Base-by-base conservation (phyloP, 2,329 filamentous ascomycete species). In the Colletotrichum somersetense region DNA sequence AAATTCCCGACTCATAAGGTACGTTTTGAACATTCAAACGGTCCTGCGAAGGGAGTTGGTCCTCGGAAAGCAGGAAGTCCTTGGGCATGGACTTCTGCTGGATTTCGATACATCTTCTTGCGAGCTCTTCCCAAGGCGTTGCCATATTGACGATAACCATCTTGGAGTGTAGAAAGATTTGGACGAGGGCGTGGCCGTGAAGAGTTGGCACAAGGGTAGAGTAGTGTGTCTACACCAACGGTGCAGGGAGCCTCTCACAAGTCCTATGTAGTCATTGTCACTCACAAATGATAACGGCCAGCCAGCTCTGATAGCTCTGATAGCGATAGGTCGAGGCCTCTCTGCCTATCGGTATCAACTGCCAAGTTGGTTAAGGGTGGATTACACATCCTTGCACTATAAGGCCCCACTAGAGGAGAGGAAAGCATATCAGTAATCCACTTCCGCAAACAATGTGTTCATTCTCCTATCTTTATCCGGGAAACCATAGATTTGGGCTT, bases 1-100 rank as follows among this genome's bases (percentile, higher is more conserved):
- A 89, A 83, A 89, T 90, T 1, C 88, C 89, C 1, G 89, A 91
- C 0, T 77, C 77, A 56, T 81, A 76, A 76, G 90, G 89, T 79
- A 90, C 90, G 11, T 75, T 75, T 0, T 86, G 88, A 10, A 92
- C 87, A 76, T 91, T 85, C 59, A 86, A 80, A 75, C 89, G 85
- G 35, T 84, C 81, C 0, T 85, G 83, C 0, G 86, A 82, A 2
- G 90, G 89, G 0, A 91, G 75, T 55, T 89, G 79, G 58, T 85
- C 77, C 5, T 79, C 77, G 0, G 89, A 87, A 11, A 92, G 84
- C 64, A 84, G 81, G 85, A 88, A 91, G 75, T 91, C 85, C 1
- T 81, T 71, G 0, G 90, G 89, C 58, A 92, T 89, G 1, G 86
- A 86, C 62, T 80, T 78, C 11, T 55, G 33, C 55, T 70, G 67